Conservation (phyloP, 257 asterid species). For the Apocynum venetum region DNA sequence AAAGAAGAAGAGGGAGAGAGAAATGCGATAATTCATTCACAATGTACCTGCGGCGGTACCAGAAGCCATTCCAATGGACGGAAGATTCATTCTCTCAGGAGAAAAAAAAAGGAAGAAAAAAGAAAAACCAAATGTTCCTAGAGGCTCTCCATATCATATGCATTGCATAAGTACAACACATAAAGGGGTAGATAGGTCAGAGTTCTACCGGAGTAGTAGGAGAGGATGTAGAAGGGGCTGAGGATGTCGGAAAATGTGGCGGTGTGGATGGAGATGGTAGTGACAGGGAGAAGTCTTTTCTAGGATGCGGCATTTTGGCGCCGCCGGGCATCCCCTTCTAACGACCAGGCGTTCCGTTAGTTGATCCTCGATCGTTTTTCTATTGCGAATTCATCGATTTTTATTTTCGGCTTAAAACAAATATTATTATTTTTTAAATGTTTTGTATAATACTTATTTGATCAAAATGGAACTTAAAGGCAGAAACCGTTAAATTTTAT, state of each 20-base stretch:
- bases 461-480: too few species aligned
- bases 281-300: constrained; percentile 10
- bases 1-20: constrained; percentile 5
- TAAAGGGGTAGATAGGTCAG: background rate
- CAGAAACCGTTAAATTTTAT: too few species aligned
- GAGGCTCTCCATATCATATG: background rate
- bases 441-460: too few species aligned
- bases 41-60: constrained; percentile 8
- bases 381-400: background rate
- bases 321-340: constrained; percentile 25
- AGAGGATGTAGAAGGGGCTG: constrained; percentile 14
- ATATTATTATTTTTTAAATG: too few species aligned
- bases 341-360: constrained; percentile 4
- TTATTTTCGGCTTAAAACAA: background rate
- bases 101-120: background rate
- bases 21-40: background rate
- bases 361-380: background rate
- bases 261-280: constrained; percentile 21
- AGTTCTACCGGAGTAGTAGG: background rate
- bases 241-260: constrained; percentile 28
- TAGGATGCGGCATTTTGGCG: constrained; percentile 22
- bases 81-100: background rate
- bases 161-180: background rate
- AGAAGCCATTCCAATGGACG: constrained; percentile 1
- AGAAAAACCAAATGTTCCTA: background rate